phyloP scores from a whole-genome alignment of 306 rosid genomes.

The Chamaecrista fasciculata region DNA sequence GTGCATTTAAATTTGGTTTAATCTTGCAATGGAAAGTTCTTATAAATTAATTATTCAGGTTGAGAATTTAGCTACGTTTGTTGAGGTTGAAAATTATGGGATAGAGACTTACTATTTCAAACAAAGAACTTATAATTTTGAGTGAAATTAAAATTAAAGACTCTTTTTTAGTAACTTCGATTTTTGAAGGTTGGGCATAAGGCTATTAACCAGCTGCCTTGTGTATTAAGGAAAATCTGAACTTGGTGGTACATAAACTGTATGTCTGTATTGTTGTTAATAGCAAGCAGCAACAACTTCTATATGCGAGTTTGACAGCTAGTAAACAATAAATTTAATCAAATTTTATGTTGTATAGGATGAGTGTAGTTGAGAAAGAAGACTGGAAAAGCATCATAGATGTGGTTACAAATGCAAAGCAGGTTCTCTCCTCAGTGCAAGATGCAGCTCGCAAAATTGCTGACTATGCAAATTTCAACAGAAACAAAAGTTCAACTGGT shows the following conservation, averaged over 20 bases:
- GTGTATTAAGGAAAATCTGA: neutral
- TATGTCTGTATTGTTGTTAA: neutral
- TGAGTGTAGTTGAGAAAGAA: conserved; percentile 72
- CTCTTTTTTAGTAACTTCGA: neutral
- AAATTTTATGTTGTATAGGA: conserved; percentile 46
- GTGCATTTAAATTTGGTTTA: conserved; percentile 2
- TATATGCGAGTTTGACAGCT: conserved; percentile 23
- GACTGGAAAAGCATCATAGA: conserved; percentile 75
- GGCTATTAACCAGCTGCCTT: neutral
- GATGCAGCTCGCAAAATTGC: conserved; percentile 81
- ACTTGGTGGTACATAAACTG: neutral
- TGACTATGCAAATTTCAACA: conserved; percentile 69
- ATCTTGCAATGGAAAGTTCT: conserved; percentile 3
- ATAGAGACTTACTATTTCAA: conserved; percentile 20
- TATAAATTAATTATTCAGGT: conserved; percentile 3
- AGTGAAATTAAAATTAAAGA: neutral
- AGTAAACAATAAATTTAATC: conserved; percentile 27
- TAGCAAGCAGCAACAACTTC: neutral
- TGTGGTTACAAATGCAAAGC: conserved; percentile 88
- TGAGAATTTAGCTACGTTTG: neutral
- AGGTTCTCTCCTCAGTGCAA: conserved; percentile 76
- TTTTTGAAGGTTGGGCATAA: neutral
- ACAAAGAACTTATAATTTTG: neutral
- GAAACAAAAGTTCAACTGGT: conserved; percentile 49
- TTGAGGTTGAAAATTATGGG: conserved; percentile 9